phyloP scores from a whole-genome alignment of 257 asterid species.

The Solanum sejunctum region DNA sequence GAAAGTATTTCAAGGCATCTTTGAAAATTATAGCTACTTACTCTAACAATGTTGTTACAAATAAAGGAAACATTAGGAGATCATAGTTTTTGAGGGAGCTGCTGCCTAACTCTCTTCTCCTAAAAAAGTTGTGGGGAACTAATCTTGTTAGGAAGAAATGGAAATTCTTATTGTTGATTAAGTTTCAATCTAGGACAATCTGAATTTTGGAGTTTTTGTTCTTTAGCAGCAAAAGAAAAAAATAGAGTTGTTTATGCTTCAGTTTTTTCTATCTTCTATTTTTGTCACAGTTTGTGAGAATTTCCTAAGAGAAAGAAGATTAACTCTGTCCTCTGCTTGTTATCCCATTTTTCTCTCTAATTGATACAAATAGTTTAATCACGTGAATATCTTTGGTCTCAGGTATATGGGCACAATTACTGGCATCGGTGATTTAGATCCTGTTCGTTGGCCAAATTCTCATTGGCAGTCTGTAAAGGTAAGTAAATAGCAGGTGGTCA shows the following conservation, averaged over 20 bases:
- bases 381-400: slow-evolving; percentile 3
- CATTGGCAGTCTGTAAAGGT: slow-evolving; percentile 97
- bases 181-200: not conserved
- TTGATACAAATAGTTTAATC: not conserved
- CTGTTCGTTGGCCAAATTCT: slow-evolving; percentile 85
- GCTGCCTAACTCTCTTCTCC: not conserved
- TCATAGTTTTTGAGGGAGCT: not conserved
- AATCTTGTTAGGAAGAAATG: not conserved
- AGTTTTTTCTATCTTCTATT: not conserved
- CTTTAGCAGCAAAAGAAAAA: not conserved
- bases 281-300: not conserved
- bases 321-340: not conserved
- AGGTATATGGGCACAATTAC: slow-evolving; percentile 96
- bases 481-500: not conserved
- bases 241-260: not conserved
- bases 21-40: not conserved
- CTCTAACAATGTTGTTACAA: not conserved
- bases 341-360: not conserved
- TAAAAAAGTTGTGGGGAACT: not conserved
- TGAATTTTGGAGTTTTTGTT: not conserved
- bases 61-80: not conserved
- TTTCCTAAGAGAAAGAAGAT: not conserved
- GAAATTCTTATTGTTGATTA: not conserved
- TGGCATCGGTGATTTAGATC: slow-evolving; percentile 73
- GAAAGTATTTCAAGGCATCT: not conserved